phyloP scores from a whole-genome alignment of 2,329 filamentous ascomycete genomes.

The Didymella pinodella region DNA sequence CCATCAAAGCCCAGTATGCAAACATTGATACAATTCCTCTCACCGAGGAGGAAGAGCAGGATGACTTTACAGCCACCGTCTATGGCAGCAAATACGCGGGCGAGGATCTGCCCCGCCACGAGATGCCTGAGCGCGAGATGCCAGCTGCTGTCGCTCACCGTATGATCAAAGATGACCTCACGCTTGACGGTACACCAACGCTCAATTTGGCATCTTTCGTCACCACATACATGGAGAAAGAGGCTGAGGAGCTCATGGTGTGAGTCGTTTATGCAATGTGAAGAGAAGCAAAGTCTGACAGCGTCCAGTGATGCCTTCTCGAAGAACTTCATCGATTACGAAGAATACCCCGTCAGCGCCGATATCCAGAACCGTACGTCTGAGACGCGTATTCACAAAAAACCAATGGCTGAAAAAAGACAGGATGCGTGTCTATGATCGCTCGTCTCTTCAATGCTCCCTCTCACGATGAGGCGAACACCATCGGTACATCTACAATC shows the following conservation, averaged over 20 bases:
- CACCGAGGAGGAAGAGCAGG: constrained; percentile 49
- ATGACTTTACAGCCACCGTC: constrained; percentile 76
- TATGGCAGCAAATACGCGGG: constrained; percentile 88
- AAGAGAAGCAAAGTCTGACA: background rate
- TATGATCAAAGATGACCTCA: constrained; percentile 90
- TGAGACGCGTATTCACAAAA: constrained; percentile 72
- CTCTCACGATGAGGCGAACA: constrained; percentile 63
- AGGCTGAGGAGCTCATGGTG: constrained; percentile 94
- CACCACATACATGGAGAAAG: constrained; percentile 95
- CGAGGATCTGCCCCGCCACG: constrained; percentile 78
- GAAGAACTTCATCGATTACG: constrained; percentile 80
- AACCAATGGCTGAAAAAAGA: constrained; percentile 65
- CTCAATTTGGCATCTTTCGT: constrained; percentile 87
- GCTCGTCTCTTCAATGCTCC: constrained; percentile 83
- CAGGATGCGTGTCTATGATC: constrained; percentile 64
- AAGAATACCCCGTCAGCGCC: constrained; percentile 60
- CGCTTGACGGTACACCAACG: constrained; percentile 74
- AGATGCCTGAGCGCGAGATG: constrained; percentile 86
- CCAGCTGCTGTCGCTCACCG: constrained; percentile 91
- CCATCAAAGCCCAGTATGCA: constrained; percentile 32
- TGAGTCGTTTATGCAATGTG: constrained; percentile 44
- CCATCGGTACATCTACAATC: constrained; percentile 87
- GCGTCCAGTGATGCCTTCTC: constrained; percentile 72
- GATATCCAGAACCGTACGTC: constrained; percentile 74
- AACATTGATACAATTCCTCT: constrained; percentile 36